Conservation (phyloP, 805 yeast genomes). For the Lachancea mirantina region DNA sequence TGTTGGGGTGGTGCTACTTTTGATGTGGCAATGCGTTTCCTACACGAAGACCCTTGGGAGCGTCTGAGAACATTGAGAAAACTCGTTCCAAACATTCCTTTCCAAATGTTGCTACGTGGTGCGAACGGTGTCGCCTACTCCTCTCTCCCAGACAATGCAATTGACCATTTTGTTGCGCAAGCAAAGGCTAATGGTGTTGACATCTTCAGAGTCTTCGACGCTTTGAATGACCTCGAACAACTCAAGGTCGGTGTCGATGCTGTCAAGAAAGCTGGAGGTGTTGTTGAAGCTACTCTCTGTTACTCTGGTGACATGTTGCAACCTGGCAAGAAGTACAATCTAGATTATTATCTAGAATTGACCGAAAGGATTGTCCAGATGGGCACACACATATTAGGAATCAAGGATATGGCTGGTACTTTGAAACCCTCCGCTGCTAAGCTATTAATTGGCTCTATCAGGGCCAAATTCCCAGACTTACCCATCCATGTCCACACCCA, state of each 20-base stretch:
- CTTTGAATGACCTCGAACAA: slow-evolving; percentile 93
- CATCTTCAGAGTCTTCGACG: slow-evolving; percentile 96
- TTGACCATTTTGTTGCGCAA: slow-evolving; percentile 91
- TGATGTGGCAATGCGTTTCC: slow-evolving; percentile 96
- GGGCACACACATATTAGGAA: slow-evolving; percentile 97
- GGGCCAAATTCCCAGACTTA: slow-evolving; percentile 82
- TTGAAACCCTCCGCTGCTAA: slow-evolving; percentile 92
- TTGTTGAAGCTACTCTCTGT: slow-evolving; percentile 96
- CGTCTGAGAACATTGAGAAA: slow-evolving; percentile 82
- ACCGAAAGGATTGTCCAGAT: slow-evolving; percentile 77
- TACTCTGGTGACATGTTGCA: slow-evolving; percentile 98
- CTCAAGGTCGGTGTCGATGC: slow-evolving; percentile 97
- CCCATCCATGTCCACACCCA: slow-evolving; percentile 99
- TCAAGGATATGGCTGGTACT: slow-evolving; percentile 99
- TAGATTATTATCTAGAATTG: slow-evolving; percentile 77
- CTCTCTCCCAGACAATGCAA: slow-evolving; percentile 96
- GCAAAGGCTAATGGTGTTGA: slow-evolving; percentile 97
- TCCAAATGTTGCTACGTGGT: slow-evolving; percentile 98
- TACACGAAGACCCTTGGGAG: slow-evolving; percentile 98
- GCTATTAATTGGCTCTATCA: slow-evolving; percentile 66
- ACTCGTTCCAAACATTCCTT: slow-evolving; percentile 95
- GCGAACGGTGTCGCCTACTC: slow-evolving; percentile 99
- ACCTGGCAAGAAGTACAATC: slow-evolving; percentile 92
- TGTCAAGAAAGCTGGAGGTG: slow-evolving; percentile 97
- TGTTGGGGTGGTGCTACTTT: slow-evolving; percentile 99